Conservation (phyloP, 257 asterid genomes). For the Penstemon newberryi region DNA sequence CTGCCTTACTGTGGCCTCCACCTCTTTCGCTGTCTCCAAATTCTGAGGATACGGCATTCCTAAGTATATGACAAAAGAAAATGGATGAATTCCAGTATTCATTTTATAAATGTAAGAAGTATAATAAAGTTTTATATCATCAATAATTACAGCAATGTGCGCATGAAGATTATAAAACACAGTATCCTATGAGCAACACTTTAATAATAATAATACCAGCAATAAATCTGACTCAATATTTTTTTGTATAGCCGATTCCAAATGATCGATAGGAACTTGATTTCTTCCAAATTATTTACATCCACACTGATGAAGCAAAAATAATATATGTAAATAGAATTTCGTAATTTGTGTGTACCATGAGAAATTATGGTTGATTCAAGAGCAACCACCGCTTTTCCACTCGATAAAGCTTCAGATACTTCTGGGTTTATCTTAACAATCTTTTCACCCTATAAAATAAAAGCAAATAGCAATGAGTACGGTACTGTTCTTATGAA, state of each 20-base stretch:
- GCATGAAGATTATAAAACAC: neutral
- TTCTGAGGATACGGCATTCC: slow-evolving; percentile 99
- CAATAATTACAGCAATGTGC: neutral
- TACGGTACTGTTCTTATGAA: neutral
- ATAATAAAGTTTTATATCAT: slow-evolving; percentile 1
- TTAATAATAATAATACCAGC: neutral
- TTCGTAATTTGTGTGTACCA: slow-evolving; percentile 41
- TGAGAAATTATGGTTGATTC: slow-evolving; percentile 95
- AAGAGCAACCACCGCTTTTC: slow-evolving; percentile 86
- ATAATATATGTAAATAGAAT: neutral
- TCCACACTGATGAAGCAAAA: slow-evolving; percentile 12
- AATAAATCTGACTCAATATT: too few species aligned
- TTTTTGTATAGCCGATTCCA: too few species aligned
- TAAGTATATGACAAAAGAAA: slow-evolving; percentile 27
- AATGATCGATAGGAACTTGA: neutral
- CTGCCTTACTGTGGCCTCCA: slow-evolving; percentile 67
- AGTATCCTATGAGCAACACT: neutral
- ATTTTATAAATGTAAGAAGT: neutral
- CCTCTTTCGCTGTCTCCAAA: slow-evolving; percentile 79
- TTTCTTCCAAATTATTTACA: neutral
- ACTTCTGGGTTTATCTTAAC: slow-evolving; percentile 72
- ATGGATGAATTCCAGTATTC: slow-evolving; percentile 8
- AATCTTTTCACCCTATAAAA: slow-evolving; percentile 37
- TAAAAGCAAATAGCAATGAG: slow-evolving; percentile 1
- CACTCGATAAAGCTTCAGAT: slow-evolving; percentile 73